Percentiles rank a stretch among this genome's conserved stretches.
phyloP scores from a whole-genome alignment of 345 rosid species.

The Pistacia atlantica region DNA sequence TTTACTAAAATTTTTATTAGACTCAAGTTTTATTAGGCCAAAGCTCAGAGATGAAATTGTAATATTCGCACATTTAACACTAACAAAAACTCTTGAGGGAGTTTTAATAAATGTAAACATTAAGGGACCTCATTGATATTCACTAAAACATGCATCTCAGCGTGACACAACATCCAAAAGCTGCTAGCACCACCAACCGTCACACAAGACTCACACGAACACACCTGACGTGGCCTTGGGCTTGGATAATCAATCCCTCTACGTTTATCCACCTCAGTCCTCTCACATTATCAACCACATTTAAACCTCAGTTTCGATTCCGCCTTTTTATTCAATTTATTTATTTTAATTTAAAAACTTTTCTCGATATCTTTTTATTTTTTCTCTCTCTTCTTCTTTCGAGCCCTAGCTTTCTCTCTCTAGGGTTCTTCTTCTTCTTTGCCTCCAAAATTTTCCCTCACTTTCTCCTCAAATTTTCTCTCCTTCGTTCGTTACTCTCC shows the following conservation, averaged over 20 bases:
- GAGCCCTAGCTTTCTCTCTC: constrained; percentile 22
- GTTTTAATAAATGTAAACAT: too few species aligned
- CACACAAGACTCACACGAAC: not conserved
- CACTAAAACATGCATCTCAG: too few species aligned
- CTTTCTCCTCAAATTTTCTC: not conserved
- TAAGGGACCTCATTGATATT: too few species aligned
- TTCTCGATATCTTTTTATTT: too few species aligned
- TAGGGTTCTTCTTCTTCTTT: constrained; percentile 5
- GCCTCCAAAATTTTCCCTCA: not conserved
- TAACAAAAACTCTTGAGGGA: too few species aligned
- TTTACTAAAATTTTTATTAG: too few species aligned
- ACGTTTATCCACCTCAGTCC: not conserved
- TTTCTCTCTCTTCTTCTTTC: not conserved
- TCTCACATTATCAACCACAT: constrained; percentile 10
- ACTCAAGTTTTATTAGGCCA: too few species aligned
- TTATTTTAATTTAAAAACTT: not conserved
- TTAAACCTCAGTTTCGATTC: constrained; percentile 18
- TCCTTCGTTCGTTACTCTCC: not conserved
- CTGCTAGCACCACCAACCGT: not conserved
- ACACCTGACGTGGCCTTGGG: constrained; percentile 7
- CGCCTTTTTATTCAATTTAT: not conserved
- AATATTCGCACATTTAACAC: too few species aligned
- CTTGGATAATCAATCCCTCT: not conserved
- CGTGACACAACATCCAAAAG: not conserved
- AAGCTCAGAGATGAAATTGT: too few species aligned